Evolutionary conservation across 768 basidiomycete species (phyloP).

Genomic region (Porpolomopsis calyptriformis): DNA sequence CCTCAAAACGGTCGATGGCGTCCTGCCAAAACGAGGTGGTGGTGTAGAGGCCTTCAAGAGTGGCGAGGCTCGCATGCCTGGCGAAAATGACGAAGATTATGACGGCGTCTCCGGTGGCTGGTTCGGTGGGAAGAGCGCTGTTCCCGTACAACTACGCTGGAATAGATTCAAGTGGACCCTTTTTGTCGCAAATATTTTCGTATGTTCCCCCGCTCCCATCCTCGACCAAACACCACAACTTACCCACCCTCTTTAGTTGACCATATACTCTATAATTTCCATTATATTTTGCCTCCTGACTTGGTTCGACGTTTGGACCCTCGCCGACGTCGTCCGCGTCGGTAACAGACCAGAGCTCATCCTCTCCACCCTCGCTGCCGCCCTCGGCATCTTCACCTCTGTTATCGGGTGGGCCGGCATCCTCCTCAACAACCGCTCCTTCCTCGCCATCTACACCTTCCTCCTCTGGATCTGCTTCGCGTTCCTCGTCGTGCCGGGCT

Average conservation of each 20-base stretch:
- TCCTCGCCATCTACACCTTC: slow-evolving; percentile 71
- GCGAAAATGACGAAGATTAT: slow-evolving; percentile 44
- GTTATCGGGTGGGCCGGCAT: slow-evolving; percentile 71
- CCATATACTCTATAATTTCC: slow-evolving; percentile 34
- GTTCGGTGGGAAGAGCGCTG: slow-evolving; percentile 32
- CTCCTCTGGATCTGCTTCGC: slow-evolving; percentile 66
- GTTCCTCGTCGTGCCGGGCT: slow-evolving; percentile 64
- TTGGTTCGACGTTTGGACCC: slow-evolving; percentile 65
- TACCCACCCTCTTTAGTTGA: too few relatives aligned
- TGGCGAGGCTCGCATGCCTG: slow-evolving; percentile 43
- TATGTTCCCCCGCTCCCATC: too few relatives aligned
- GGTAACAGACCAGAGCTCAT: slow-evolving; percentile 60
- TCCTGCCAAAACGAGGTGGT: slow-evolving; percentile 62
- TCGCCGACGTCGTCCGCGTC: slow-evolving; percentile 61
- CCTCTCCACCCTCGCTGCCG: slow-evolving; percentile 57
- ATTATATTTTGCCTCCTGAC: slow-evolving; percentile 60
- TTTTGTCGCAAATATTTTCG: slow-evolving; percentile 51
- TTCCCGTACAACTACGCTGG: slow-evolving; percentile 48
- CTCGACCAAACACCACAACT: too few relatives aligned
- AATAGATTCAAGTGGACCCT: slow-evolving; percentile 79
- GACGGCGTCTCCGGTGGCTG: slow-evolving; percentile 30
- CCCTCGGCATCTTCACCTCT: slow-evolving; percentile 52
- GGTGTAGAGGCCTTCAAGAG: slow-evolving; percentile 56
- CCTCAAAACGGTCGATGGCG: slow-evolving; percentile 20
- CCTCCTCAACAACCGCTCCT: slow-evolving; percentile 71